A percentile compares a stretch with the other conserved stretches of the same genome.
Evolutionary conservation across 2,329 filamentous ascomycete genomes (phyloP).

Genomic region (Talaromyces amestolkiae): DNA sequence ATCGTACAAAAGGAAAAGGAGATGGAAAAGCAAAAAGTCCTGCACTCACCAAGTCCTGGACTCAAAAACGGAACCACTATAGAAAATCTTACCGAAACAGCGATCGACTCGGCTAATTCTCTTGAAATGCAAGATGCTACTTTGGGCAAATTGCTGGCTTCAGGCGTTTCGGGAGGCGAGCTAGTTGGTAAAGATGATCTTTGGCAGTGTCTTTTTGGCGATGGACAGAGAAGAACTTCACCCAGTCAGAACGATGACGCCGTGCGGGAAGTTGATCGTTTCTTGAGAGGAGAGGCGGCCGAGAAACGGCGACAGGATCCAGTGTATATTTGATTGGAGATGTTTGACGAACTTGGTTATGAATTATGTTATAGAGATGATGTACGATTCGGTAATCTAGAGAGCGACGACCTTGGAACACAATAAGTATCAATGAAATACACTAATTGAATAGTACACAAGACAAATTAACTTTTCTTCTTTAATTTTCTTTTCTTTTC

Average conservation of each 20-base stretch:
- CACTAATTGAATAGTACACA: not conserved
- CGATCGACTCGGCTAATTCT: conserved; percentile 80
- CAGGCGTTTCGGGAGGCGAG: conserved; percentile 72
- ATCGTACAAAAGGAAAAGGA: conserved; percentile 54
- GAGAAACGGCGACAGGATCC: conserved; percentile 40
- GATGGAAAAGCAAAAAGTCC: conserved; percentile 34
- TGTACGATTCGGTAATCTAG: not conserved
- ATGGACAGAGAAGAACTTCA: conserved; percentile 36
- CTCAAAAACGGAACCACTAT: conserved; percentile 21
- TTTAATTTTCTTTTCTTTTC: not conserved
- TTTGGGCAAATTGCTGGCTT: conserved; percentile 64
- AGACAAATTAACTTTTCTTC: not conserved
- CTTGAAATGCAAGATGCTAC: conserved; percentile 74
- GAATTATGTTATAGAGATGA: not conserved
- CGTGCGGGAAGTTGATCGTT: conserved; percentile 48
- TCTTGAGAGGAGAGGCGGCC: conserved; percentile 56
- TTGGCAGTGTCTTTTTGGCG: conserved; percentile 85
- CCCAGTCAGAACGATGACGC: conserved; percentile 25
- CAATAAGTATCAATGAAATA: not conserved
- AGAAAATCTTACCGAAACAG: conserved; percentile 54
- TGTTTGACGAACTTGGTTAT: not conserved
- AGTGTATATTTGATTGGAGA: not conserved
- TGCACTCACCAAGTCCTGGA: conserved; percentile 35
- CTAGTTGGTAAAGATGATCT: conserved; percentile 74
- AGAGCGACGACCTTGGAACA: not conserved